A percentile compares a stretch with the other conserved stretches of the same genome.
Conservation (phyloP, 225 moss, liverwort and hornwort genomes). For the Bryoerythrophyllum caledonicum region DNA sequence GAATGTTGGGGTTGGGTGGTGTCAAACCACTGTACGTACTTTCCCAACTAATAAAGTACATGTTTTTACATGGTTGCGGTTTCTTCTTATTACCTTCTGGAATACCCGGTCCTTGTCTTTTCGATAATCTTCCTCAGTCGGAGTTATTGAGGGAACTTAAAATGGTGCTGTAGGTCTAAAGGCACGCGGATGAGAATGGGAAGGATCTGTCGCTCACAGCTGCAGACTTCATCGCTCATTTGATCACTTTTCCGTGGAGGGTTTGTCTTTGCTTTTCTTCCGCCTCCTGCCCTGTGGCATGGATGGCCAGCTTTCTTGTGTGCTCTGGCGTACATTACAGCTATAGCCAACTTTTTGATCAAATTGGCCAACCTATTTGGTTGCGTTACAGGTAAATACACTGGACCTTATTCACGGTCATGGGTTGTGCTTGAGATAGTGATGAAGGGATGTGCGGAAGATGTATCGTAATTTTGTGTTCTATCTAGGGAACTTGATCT, state of each 20-base stretch:
- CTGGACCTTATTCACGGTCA: neutral
- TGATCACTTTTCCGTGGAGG: constrained; percentile 69
- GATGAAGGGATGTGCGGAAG: too few relatives aligned
- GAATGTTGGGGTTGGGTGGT: too few relatives aligned
- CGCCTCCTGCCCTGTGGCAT: constrained; percentile 62
- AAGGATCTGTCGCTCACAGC: constrained; percentile 44
- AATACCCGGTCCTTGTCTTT: neutral
- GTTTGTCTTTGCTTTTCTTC: constrained; percentile 65
- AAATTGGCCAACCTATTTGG: constrained; percentile 70
- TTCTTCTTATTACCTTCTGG: neutral
- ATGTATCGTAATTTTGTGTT: too few relatives aligned
- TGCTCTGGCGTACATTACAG: constrained; percentile 65
- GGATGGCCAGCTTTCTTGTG: constrained; percentile 82
- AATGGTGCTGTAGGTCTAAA: constrained; percentile 43
- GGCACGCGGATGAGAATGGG: constrained; percentile 47
- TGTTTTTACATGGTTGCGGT: too few relatives aligned
- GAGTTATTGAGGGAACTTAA: too few relatives aligned
- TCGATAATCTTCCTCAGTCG: too few relatives aligned
- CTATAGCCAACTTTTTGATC: constrained; percentile 66
- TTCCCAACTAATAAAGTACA: too few relatives aligned
- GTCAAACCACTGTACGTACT: too few relatives aligned
- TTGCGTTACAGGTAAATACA: constrained; percentile 72
- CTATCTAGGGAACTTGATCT: too few relatives aligned
- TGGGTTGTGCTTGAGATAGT: neutral
- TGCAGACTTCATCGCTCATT: constrained; percentile 34